phyloP scores from a whole-genome alignment of 2,329 filamentous ascomycete genomes.

The Colletotrichum nymphaeae region DNA sequence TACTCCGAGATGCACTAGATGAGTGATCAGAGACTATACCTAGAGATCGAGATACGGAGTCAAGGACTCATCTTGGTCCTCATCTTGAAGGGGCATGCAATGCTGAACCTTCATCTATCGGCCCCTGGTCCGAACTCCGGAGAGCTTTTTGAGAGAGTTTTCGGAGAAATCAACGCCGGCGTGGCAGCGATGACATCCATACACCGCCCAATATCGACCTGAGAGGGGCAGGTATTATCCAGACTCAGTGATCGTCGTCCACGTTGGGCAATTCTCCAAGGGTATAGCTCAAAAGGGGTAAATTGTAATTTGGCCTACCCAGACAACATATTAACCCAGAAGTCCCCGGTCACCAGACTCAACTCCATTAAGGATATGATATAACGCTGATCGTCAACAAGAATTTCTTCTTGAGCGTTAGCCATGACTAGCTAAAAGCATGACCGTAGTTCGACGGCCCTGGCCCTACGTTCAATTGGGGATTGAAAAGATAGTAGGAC shows the following conservation, averaged over 20 bases:
- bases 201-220: not conserved
- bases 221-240: not conserved
- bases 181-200: no score
- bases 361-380: not conserved
- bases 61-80: not conserved
- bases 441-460: not conserved
- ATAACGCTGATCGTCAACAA: not conserved
- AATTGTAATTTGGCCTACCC: not conserved
- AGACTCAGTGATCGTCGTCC: not conserved
- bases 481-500: not conserved
- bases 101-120: no score
- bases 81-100: not conserved
- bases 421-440: conserved; percentile 1
- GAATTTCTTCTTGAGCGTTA: not conserved
- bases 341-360: not conserved
- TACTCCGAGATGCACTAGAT: not conserved
- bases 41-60: no score
- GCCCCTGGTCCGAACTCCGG: not conserved
- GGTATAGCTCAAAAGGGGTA: not conserved
- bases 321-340: not conserved
- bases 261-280: not conserved
- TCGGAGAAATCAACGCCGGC: no score
- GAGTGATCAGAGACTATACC: no score
- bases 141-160: not conserved
- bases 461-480: not conserved